A percentile compares a stretch with the other conserved stretches of the same genome.
These are phyloP conservation scores for Aspergillus cejpii DNA, from an alignment of 2,329 filamentous ascomycete species.

Conservation along the genomic window DNA sequence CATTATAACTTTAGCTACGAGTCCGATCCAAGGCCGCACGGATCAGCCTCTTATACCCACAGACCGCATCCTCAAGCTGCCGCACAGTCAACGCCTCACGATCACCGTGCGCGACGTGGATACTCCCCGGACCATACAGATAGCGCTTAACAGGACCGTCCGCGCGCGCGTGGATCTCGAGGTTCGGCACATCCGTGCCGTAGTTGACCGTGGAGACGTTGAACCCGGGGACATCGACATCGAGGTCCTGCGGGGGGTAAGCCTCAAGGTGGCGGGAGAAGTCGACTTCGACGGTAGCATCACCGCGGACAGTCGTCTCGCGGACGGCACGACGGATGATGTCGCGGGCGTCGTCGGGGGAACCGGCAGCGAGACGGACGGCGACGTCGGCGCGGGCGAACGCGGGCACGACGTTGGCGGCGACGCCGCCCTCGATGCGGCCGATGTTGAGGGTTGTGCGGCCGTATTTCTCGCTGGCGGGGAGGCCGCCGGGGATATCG, in stretches of 20 bases:
- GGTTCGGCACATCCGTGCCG: constrained; percentile 35
- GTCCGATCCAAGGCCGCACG: too few relatives aligned
- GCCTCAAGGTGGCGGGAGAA: too few relatives aligned
- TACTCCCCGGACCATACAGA: constrained; percentile 39
- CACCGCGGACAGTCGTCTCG: constrained; percentile 29
- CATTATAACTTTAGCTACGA: too few relatives aligned
- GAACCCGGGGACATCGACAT: constrained; percentile 32
- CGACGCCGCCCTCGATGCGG: constrained; percentile 36
- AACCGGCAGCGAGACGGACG: constrained; percentile 35
- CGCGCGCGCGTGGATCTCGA: constrained; percentile 24
- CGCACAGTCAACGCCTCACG: constrained; percentile 33
- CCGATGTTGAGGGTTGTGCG: constrained; percentile 39
- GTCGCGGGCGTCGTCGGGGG: too few relatives aligned
- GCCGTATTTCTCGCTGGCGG: constrained; percentile 34
- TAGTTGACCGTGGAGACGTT: constrained; percentile 34
- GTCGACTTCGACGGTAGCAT: constrained; percentile 31
- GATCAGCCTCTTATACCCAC: constrained; percentile 30
- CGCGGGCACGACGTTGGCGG: constrained; percentile 38
- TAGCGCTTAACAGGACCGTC: constrained; percentile 31
- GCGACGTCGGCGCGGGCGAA: constrained; percentile 38
- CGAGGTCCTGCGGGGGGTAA: too few relatives aligned
- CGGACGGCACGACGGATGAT: too few relatives aligned
- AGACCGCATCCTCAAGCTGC: constrained; percentile 37
- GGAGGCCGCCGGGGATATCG: constrained; percentile 22
- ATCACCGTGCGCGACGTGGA: constrained; percentile 36